Evolutionary conservation across 495 filamentous ascomycete species (phyloP).

Genomic region (Thermothielavioides terrestris): DNA sequence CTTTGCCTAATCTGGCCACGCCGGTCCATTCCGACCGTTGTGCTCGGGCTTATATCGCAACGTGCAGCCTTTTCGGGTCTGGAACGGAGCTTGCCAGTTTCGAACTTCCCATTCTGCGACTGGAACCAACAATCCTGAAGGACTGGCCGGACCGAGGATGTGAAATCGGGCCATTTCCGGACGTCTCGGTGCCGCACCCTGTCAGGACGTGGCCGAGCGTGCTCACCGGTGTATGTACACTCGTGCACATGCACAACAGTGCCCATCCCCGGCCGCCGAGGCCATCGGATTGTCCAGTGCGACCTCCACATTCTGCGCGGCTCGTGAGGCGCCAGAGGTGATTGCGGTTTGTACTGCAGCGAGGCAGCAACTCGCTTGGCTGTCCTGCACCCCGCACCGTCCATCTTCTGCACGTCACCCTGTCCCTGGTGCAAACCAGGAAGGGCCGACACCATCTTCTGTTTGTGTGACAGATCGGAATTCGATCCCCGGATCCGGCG

Average conservation of each 20-base stretch:
- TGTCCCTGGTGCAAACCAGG: too few species aligned
- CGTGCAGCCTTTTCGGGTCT: background rate
- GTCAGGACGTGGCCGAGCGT: background rate
- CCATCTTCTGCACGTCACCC: background rate
- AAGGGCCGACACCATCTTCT: too few species aligned
- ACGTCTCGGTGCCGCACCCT: background rate
- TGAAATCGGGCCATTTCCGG: slow-evolving; percentile 5
- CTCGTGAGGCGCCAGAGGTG: too few species aligned
- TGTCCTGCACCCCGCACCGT: background rate
- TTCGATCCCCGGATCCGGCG: too few species aligned
- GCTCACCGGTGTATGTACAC: too few species aligned
- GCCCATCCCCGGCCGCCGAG: too few species aligned
- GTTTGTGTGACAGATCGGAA: too few species aligned
- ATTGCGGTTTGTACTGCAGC: too few species aligned
- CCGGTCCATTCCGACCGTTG: slow-evolving; percentile 7
- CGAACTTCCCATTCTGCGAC: background rate
- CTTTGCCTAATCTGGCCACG: slow-evolving; percentile 5
- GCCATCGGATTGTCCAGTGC: too few species aligned
- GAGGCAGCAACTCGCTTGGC: too few species aligned
- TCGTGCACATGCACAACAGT: too few species aligned
- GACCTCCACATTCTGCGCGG: too few species aligned
- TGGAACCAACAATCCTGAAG: background rate
- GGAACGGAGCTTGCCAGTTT: background rate
- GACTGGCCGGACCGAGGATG: background rate
- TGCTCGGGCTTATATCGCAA: background rate